These are phyloP conservation scores for Mucor mucedo DNA, from an alignment of 371 early-diverging fungal species.

Conservation along the genomic window DNA sequence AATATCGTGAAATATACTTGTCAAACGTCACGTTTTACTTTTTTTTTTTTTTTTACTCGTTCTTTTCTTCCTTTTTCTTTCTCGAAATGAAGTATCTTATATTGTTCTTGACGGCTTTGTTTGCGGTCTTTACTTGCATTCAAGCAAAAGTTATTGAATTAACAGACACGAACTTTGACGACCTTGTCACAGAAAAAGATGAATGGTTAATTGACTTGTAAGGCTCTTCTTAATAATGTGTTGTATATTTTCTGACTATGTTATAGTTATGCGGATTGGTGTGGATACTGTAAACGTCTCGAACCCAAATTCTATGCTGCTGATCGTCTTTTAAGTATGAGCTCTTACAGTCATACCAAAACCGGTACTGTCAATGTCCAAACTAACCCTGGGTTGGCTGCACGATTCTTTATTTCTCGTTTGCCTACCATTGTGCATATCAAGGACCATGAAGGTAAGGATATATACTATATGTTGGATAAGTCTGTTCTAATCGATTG, in stretches of 20 bases:
- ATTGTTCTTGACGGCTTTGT: constrained; percentile 4
- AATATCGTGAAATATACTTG: too few species aligned
- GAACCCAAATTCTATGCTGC: constrained; percentile 40
- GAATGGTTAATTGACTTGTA: constrained; percentile 57
- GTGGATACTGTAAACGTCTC: constrained; percentile 45
- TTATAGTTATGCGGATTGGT: constrained; percentile 53
- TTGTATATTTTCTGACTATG: neutral
- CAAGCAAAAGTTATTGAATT: constrained; percentile 35
- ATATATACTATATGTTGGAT: neutral
- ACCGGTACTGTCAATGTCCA: constrained; percentile 48
- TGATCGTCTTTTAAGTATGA: constrained; percentile 25
- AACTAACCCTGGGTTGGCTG: constrained; percentile 45
- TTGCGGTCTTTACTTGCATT: constrained; percentile 8
- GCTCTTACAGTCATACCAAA: constrained; percentile 25
- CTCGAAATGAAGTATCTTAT: constrained; percentile 10
- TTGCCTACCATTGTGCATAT: constrained; percentile 52
- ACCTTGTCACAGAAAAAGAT: constrained; percentile 28
- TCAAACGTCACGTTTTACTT: neutral
- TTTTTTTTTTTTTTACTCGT: neutral
- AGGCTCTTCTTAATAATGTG: constrained; percentile 4
- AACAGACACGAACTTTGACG: constrained; percentile 42
- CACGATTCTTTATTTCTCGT: constrained; percentile 53
- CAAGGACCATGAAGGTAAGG: constrained; percentile 43
- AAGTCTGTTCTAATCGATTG: neutral
- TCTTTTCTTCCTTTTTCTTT: neutral